Evolutionary conservation across 495 filamentous ascomycete species (phyloP), one percentile per base, ranked within the genome.

Genomic region (Rostrohypoxylon terebratum): DNA sequence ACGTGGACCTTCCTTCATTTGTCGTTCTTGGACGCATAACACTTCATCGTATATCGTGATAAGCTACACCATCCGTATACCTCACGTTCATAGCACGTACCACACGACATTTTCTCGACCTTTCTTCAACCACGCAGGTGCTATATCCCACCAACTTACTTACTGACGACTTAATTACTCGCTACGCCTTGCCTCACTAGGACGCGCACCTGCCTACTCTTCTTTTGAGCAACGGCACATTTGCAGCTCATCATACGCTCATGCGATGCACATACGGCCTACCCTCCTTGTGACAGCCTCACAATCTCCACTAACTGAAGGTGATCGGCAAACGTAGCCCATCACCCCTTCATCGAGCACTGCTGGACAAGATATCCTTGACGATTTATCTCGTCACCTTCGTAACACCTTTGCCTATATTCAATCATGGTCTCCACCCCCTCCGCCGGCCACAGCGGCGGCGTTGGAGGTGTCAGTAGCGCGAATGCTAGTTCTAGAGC

Each of bases 401-500:
- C 40, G 2, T 55, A 68, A 31, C 42, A 25, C 54, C 18, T 40
- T 69, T 62, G 40, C 45, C 51, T 45, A 45, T 57, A 66, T 47
- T 38, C 64, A 77, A 81, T 58, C 65, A 83, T 82, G 81, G 81
- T 82, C 54, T 79, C 81, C 55, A 77, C 71, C 64, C 77, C 80
- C 71, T 81, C 79, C 61, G 77, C 76, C 72, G 77, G 77, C 69
- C 77, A 71, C 55, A 64, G 58, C 51, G 77, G 80, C 77, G 75
- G 75, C 63, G 71, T 72, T 48, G 77, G 75, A 71, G 77, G 68
- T 48, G 69, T 73, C 36, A 68, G 72, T 66, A 81, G 77, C 69
- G 75, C 77, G 58, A 81, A 81, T 76, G 80, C 78, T 48, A 83
- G 77, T 70, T 77, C 83, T 66, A 81, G 85, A 81, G 83, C 75